Base-by-base conservation (phyloP, 129 eudicot species). In the Centella asiatica region DNA sequence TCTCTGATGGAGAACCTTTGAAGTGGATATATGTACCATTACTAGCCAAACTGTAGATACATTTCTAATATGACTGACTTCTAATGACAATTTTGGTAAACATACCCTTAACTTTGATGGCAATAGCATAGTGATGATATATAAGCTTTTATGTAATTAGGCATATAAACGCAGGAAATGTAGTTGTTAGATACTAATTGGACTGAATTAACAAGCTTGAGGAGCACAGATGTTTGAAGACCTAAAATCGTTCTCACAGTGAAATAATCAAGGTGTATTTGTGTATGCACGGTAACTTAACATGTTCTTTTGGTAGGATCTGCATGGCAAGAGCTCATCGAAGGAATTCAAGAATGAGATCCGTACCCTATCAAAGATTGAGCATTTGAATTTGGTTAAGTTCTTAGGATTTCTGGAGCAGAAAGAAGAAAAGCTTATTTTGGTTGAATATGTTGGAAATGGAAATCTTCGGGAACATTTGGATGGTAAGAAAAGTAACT, bases 391-490 rank as follows among this genome's bases (percentile, higher is more conserved):
- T 78, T 83, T 89, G 75, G 95, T 89, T 1, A 73, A 78, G 60
- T 78, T 77, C 40, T 71, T 72, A 62, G 97, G 97, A 42, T 89
- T 32, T 54, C 45, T 89, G 72, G 97, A 85, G 73, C 90, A 85
- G 14, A 74, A 69, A 44, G 83, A 78, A 31, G 97, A 89, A 68
- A 79, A 67, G 57, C 51, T 89, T 49, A 76, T 89, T 55, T 33
- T 85, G 60, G 73, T 82, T 28, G 97, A 89, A 73, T 78, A 79
- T 45, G 83, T 89, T 24, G 67, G 81, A 60, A 82, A 89, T 66
- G 97, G 97, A 54, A 89, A 75, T 29, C 90, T 89, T 32, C 86
- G 87, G 40, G 97, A 89, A 58, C 97, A 85, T 73, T 63, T 89
- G 77, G 95, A 89, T 85, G 95, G 97, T 89, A 78, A 45, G 74